phyloP scores from a whole-genome alignment of 306 rosid genomes.

The Rosa multiflora region DNA sequence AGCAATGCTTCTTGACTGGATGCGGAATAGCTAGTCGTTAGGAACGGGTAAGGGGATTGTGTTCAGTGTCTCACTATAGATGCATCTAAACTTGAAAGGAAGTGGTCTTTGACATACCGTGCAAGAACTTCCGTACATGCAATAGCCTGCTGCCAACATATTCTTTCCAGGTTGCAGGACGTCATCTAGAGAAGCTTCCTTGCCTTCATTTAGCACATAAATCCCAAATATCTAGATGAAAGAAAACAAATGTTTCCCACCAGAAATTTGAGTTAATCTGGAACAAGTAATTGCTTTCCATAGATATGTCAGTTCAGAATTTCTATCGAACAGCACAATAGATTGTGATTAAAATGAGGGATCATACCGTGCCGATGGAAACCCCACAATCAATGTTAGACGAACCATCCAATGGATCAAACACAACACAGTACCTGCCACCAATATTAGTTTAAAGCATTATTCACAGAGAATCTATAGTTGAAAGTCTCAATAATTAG shows the following conservation, averaged over 20 bases:
- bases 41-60: neutral
- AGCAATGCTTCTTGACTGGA: neutral
- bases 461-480: neutral
- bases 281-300: conserved; percentile 16
- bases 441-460: conserved; percentile 2
- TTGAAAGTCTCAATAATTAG: neutral
- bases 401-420: conserved; percentile 78
- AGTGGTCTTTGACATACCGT: conserved; percentile 48
- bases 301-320: conserved; percentile 16
- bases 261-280: conserved; percentile 27
- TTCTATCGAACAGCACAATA: neutral
- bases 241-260: conserved; percentile 29
- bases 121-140: conserved; percentile 99
- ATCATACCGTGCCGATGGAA: conserved; percentile 88
- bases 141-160: conserved; percentile 97
- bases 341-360: conserved; percentile 5
- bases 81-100: conserved; percentile 11
- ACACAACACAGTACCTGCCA: conserved; percentile 80
- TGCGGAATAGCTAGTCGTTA: neutral
- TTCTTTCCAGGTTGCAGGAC: conserved; percentile 91
- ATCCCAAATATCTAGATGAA: conserved; percentile 81
- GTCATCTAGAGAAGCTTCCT: conserved; percentile 65
- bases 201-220: conserved; percentile 56
- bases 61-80: neutral
- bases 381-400: conserved; percentile 94